A percentile compares a stretch with the other conserved stretches of the same genome.
These are phyloP conservation scores for Bolboschoenus planiculmis DNA, from an alignment of 176 grass and related monocot genomes.

Conservation along the genomic window DNA sequence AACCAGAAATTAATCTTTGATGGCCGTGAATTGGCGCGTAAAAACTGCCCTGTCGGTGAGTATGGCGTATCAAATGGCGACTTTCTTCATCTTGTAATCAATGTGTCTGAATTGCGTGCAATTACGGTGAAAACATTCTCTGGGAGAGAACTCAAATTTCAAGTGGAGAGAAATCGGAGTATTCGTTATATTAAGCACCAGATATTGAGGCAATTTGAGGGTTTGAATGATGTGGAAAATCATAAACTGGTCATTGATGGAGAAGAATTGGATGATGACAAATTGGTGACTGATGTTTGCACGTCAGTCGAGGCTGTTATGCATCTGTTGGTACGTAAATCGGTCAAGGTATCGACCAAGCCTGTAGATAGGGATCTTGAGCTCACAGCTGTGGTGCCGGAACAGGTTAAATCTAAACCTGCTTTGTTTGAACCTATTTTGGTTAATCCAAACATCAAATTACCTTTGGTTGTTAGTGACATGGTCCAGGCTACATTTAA, in stretches of 20 bases:
- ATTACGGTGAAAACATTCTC: conserved; percentile 36
- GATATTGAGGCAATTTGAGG: conserved; percentile 21
- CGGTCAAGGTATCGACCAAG: conserved; percentile 28
- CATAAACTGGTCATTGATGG: conserved; percentile 24
- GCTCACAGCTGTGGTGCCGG: conserved; percentile 6
- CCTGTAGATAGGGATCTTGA: conserved; percentile 31
- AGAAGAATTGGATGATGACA: conserved; percentile 35
- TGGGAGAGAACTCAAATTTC: conserved; percentile 38
- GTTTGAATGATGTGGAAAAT: conserved; percentile 15
- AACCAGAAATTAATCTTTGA: conserved; percentile 47
- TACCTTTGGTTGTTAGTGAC: conserved; percentile 23
- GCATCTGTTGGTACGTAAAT: conserved; percentile 38
- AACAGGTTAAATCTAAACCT: not conserved
- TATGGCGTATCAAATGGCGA: conserved; percentile 36
- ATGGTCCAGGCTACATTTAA: conserved; percentile 28
- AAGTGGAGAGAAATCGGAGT: conserved; percentile 24
- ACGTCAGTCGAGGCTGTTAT: conserved; percentile 11
- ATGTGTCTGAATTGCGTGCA: conserved; percentile 24
- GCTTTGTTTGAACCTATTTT: conserved; percentile 30
- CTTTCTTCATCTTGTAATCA: conserved; percentile 42
- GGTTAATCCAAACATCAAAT: conserved; percentile 25
- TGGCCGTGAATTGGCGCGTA: conserved; percentile 38
- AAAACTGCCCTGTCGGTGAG: conserved; percentile 29
- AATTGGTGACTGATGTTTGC: conserved; percentile 34
- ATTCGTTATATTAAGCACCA: conserved; percentile 33